A percentile compares a stretch with the other conserved stretches of the same genome.
These are phyloP conservation scores for Pseudovirgaria hyperparasitica DNA, from an alignment of 2,329 filamentous ascomycete species.

Conservation along the genomic window DNA sequence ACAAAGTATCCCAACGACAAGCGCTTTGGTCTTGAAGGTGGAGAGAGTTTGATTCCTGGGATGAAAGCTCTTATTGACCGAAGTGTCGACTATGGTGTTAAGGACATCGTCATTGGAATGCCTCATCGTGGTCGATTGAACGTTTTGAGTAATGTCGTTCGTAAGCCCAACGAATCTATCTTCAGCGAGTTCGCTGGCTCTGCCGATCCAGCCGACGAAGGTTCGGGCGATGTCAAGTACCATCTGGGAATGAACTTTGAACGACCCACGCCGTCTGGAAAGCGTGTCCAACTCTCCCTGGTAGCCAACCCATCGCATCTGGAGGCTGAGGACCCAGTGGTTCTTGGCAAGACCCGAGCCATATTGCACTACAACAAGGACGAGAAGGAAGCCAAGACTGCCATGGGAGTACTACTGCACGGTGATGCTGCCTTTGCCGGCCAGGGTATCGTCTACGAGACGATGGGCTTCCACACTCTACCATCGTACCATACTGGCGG, in stretches of 20 bases:
- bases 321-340: slow-evolving; percentile 95
- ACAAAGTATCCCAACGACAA: slow-evolving; percentile 99
- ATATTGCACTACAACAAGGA: slow-evolving; percentile 99
- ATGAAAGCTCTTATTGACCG: slow-evolving; percentile 99
- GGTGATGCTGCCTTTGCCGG: slow-evolving; percentile 95
- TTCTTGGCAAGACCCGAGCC: slow-evolving; percentile 91
- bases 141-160: slow-evolving; percentile 93
- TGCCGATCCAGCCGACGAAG: slow-evolving; percentile 78
- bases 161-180: slow-evolving; percentile 98
- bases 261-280: slow-evolving; percentile 91
- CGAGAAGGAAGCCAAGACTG: slow-evolving; percentile 73
- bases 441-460: slow-evolving; percentile 97
- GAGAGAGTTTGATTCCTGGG: slow-evolving; percentile 89
- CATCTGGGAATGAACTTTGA: slow-evolving; percentile 99
- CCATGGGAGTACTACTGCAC: slow-evolving; percentile 92
- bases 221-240: slow-evolving; percentile 98
- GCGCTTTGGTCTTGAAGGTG: slow-evolving; percentile 95
- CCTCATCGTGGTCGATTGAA: slow-evolving; percentile 97
- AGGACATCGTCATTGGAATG: slow-evolving; percentile 99
- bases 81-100: slow-evolving; percentile 95
- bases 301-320: slow-evolving; percentile 98
- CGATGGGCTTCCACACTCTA: slow-evolving; percentile 90
- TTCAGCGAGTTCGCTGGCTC: slow-evolving; percentile 96
- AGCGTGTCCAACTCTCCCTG: slow-evolving; percentile 96
- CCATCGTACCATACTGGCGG: slow-evolving; percentile 95